Evolutionary conservation across 108 stramenopile genomes (phyloP).

Genomic region (Nitzschia palea): DNA sequence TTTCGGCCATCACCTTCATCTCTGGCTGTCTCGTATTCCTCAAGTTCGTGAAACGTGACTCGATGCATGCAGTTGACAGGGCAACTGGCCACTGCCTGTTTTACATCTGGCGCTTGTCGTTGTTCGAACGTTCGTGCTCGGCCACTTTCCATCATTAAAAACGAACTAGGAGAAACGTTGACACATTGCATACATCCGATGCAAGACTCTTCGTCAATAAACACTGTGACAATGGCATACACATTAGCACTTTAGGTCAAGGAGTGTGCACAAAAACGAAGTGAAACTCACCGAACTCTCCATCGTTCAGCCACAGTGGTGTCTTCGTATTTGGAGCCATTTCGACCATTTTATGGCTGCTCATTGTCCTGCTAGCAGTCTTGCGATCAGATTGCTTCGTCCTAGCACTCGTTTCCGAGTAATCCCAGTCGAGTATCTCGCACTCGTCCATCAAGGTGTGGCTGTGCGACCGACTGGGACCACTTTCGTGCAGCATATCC

Average conservation of each 20-base stretch:
- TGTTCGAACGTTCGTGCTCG: constrained; percentile 75
- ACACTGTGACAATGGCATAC: constrained; percentile 22
- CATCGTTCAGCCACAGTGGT: constrained; percentile 65
- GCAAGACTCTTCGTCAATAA: constrained; percentile 88
- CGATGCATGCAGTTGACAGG: constrained; percentile 84
- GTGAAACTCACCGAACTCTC: constrained; percentile 61
- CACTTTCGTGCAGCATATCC: constrained; percentile 29
- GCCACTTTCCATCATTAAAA: constrained; percentile 73
- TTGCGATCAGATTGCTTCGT: not conserved
- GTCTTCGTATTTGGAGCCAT: constrained; percentile 56
- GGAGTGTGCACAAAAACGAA: not conserved
- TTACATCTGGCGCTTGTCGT: constrained; percentile 53
- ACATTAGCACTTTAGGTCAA: not conserved
- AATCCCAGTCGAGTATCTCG: constrained; percentile 60
- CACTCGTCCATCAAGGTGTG: constrained; percentile 69
- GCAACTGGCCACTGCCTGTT: constrained; percentile 60
- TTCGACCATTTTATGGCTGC: constrained; percentile 75
- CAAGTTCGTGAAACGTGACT: constrained; percentile 65
- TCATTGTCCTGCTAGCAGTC: constrained; percentile 25
- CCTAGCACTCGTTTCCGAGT: not conserved
- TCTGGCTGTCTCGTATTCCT: constrained; percentile 65
- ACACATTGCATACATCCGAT: constrained; percentile 85
- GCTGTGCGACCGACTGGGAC: not conserved
- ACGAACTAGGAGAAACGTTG: constrained; percentile 58
- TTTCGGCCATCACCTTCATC: constrained; percentile 60